Conservation (phyloP, 2,329 filamentous ascomycete genomes). For the Thelonectria olida region DNA sequence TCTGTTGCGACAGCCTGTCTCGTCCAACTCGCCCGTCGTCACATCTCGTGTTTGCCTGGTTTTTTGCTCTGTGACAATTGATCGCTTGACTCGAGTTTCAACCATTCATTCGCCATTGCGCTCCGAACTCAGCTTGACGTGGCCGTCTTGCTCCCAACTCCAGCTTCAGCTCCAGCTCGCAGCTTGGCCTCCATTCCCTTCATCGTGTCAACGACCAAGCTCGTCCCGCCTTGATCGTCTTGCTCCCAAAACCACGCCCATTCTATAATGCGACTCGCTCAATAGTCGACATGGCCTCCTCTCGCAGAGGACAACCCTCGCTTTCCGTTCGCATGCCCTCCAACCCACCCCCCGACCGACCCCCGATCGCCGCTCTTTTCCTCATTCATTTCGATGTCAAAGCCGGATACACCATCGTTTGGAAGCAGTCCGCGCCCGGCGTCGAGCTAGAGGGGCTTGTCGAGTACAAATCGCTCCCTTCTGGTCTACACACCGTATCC, state of each 20-base stretch:
- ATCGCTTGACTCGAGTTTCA: background rate
- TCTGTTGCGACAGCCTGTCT: conserved; percentile 20
- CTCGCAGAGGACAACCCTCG: conserved; percentile 50
- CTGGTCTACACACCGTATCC: conserved; percentile 87
- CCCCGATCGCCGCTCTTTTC: conserved; percentile 77
- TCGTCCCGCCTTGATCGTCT: background rate
- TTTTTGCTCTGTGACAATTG: conserved; percentile 16
- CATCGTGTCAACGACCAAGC: background rate
- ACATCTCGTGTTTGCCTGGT: background rate
- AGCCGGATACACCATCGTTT: conserved; percentile 88
- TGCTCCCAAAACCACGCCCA: background rate
- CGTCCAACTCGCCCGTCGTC: background rate
- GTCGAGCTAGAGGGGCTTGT: conserved; percentile 85
- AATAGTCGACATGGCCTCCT: conserved; percentile 51
- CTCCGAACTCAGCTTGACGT: background rate
- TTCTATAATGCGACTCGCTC: conserved; percentile 41
- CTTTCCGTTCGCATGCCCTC: conserved; percentile 50
- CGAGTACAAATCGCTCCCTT: conserved; percentile 96
- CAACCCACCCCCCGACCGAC: conserved; percentile 43
- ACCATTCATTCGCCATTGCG: background rate
- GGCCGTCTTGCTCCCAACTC: background rate
- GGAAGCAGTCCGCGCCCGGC: conserved; percentile 78
- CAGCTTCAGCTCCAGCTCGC: background rate
- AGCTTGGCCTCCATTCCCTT: background rate
- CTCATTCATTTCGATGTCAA: conserved; percentile 93